Percentiles rank a stretch among this genome's conserved stretches.
phyloP scores from a whole-genome alignment of 2,329 filamentous ascomycete species.

The Geosmithia morbida region DNA sequence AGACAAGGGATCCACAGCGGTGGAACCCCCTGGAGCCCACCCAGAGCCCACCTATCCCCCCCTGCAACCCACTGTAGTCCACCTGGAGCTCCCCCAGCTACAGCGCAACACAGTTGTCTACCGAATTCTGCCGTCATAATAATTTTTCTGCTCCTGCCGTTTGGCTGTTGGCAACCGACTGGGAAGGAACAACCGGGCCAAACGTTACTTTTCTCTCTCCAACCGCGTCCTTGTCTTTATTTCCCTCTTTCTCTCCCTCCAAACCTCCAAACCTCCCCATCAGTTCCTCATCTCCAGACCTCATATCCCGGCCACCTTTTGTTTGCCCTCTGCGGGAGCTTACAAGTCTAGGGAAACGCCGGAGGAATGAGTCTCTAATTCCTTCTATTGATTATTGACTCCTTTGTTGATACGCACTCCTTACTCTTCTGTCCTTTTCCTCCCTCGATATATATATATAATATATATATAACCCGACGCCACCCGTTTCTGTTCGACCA shows the following conservation, averaged over 20 bases:
- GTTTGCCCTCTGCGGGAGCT: neutral
- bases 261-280: neutral
- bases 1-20: neutral
- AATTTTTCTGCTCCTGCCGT: neutral
- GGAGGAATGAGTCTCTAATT: slow-evolving; percentile 4
- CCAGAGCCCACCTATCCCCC: neutral
- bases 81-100: neutral
- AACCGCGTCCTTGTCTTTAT: neutral
- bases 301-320: neutral
- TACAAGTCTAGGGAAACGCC: neutral
- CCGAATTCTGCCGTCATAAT: neutral
- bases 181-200: neutral
- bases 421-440: neutral
- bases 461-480: too few relatives aligned
- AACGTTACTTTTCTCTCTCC: neutral
- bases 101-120: neutral
- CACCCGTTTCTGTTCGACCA: slow-evolving; percentile 24
- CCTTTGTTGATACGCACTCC: neutral
- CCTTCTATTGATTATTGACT: neutral
- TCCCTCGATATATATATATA: neutral
- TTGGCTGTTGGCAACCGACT: neutral
- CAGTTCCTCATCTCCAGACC: neutral
- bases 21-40: neutral
- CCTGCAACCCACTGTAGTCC: too few relatives aligned
- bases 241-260: neutral